Evolutionary conservation across 1,284 basidiomycete genomes (phyloP), one percentile per base, ranked within the genome.

Genomic region (Wolfiporia cocos): DNA sequence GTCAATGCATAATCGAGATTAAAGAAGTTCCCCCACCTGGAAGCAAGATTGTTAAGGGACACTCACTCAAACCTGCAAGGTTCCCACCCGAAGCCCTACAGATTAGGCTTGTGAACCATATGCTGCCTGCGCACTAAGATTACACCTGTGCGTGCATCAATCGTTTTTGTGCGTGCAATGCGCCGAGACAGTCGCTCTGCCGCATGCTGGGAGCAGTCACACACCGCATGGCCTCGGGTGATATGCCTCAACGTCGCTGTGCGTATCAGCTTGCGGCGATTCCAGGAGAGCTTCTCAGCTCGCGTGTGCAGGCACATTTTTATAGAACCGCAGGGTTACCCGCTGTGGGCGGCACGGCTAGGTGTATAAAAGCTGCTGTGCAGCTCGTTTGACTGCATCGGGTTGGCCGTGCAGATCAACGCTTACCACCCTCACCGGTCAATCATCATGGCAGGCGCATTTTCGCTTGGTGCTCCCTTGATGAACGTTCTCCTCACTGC

Each of bases 211-310:
- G 28, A 26, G 39, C 36, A 31, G 17, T 36, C 37, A 39, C 39
- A 24, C 44, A 46, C 44, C 39, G 39, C 35, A 28, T 42, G 44
- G 34, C 35, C 19, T 11, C 22, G 19, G 32, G 29, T 31, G 43
- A 39, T 43, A 38, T 31, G 36, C 35, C 29, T 43, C 31, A 23
- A 39, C 14, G 19, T 44, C 31, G 29, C 23, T 34, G 40, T 41
- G 30, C 39, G 39, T 42, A 43, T 38, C 35, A 29, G 14, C 22
- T 20, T 37, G 21, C 34, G 22, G 18, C 14, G 3, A 31, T 44
- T 29, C 42, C 14, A 18, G 28, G 37, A 39, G 12, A 5, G 14
- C 22, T 46, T 46, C 44, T 37, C 44, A 46, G 24, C 39, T 31
- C 39, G 37, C 24, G 34, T 34, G 36, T 28, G 32, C 30, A 35